Base-by-base conservation (phyloP, 1,284 basidiomycete genomes). In the Ustilago bromivora region DNA sequence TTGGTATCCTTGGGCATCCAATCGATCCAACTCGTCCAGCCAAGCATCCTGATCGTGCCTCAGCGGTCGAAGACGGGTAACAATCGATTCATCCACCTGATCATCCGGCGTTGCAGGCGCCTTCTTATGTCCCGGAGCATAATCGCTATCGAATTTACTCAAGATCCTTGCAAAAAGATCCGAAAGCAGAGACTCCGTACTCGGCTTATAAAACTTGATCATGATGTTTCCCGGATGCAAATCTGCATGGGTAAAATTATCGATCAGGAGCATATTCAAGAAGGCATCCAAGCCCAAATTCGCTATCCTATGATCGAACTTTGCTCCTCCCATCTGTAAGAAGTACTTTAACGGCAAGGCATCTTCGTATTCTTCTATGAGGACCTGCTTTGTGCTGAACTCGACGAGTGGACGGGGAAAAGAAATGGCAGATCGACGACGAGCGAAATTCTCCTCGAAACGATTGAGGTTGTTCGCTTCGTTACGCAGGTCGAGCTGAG, bases 191-290 rank as follows among this genome's bases (percentile, higher is more conserved):
- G 83, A 82, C 53, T 79, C 69, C 32, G 80, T 82, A 17, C 90
- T 89, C 0, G 93, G 93, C 84, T 92, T 93, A 85, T 92, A 92
- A 87, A 98, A 97, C 86, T 96, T 96, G 88, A 98, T 92, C 92
- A 98, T 95, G 87, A 98, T 96, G 87, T 98, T 98, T 35, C 96
- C 96, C 0, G 95, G 94, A 86, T 94, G 93, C 68, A 84, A 58
- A 53, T 84, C 96, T 3, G 96, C 92, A 86, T 99, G 96, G 2
- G 96, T 95, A 87, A 98, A 99, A 87, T 99, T 99, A 88, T 99
- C 96, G 54, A 99, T 89, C 1, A 99, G 89, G 28, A 99, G 90
- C 96, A 99, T 99, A 88, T 98, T 95, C 85, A 99, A 86, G 87
- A 99, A 99, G 1, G 96, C 95, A 86, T 99, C 95, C 15, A 99